A percentile compares a stretch with the other conserved stretches of the same genome.
Conservation (phyloP, 2,329 filamentous ascomycete genomes). For the Fusarium bactridioides region DNA sequence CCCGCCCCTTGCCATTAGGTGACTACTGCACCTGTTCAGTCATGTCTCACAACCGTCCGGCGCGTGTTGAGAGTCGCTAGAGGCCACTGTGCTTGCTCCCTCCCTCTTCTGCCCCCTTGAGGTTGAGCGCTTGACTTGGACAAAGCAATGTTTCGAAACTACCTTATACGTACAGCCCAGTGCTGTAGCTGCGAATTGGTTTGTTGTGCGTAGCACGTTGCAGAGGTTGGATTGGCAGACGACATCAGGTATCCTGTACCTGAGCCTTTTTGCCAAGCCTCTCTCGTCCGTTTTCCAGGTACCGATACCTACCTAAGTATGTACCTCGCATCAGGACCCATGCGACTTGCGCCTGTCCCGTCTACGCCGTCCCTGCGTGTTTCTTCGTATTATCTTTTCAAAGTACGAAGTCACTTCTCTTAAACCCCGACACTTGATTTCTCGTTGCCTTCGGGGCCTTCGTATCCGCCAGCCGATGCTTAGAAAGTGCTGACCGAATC, state of each 20-base stretch:
- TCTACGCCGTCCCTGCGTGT: slow-evolving; percentile 34
- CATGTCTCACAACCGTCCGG: slow-evolving; percentile 19
- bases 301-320: slow-evolving; percentile 27
- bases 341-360: slow-evolving; percentile 27
- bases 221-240: slow-evolving; percentile 14
- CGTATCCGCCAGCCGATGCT: slow-evolving; percentile 23
- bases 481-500: slow-evolving; percentile 17
- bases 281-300: slow-evolving; percentile 23
- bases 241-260: slow-evolving; percentile 13
- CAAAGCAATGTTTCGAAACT: slow-evolving; percentile 24
- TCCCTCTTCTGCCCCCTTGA: not conserved
- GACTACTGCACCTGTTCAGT: not conserved
- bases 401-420: slow-evolving; percentile 23
- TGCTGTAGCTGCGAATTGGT: slow-evolving; percentile 7
- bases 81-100: not conserved
- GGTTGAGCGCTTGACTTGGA: not conserved
- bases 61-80: not conserved
- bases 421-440: slow-evolving; percentile 19
- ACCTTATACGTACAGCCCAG: not conserved
- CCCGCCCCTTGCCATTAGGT: slow-evolving; percentile 17
- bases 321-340: slow-evolving; percentile 37
- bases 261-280: slow-evolving; percentile 15
- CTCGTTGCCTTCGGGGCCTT: slow-evolving; percentile 12
- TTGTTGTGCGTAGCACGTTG: slow-evolving; percentile 5
- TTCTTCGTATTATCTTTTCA: slow-evolving; percentile 36